These are phyloP conservation scores for Astragalus membranaceus DNA, from an alignment of 306 rosid species.

Conservation along the genomic window DNA sequence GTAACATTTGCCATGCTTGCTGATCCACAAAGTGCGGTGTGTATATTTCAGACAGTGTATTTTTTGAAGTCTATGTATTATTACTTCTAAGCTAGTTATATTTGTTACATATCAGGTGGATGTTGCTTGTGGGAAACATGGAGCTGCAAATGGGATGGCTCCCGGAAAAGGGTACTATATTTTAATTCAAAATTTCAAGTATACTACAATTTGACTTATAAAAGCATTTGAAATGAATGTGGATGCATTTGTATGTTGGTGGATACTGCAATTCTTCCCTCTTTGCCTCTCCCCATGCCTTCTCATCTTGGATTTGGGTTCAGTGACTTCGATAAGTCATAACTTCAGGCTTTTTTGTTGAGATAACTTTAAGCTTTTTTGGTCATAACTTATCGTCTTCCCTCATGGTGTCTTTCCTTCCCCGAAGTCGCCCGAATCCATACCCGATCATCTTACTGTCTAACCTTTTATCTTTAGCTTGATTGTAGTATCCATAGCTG, in stretches of 20 bases:
- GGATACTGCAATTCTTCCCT: not conserved
- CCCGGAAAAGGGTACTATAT: slow-evolving; percentile 72
- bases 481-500: not conserved
- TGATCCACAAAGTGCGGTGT: slow-evolving; percentile 90
- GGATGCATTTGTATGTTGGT: not conserved
- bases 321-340: too few species aligned
- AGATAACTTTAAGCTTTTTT: too few species aligned
- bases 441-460: not conserved
- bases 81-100: slow-evolving; percentile 4
- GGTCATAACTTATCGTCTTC: too few species aligned
- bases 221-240: slow-evolving; percentile 12
- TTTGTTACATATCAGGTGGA: slow-evolving; percentile 42
- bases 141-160: slow-evolving; percentile 73
- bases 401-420: too few species aligned
- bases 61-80: not conserved
- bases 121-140: slow-evolving; percentile 82
- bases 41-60: slow-evolving; percentile 29
- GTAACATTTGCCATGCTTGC: slow-evolving; percentile 98
- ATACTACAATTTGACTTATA: slow-evolving; percentile 2
- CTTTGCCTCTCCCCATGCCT: not conserved
- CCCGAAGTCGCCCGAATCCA: too few species aligned
- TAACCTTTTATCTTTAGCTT: not conserved
- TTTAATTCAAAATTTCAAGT: not conserved
- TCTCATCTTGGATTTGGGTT: too few species aligned
- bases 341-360: too few species aligned